Conservation (phyloP, 148 eudicot species). For the Linanthus parryae region DNA sequence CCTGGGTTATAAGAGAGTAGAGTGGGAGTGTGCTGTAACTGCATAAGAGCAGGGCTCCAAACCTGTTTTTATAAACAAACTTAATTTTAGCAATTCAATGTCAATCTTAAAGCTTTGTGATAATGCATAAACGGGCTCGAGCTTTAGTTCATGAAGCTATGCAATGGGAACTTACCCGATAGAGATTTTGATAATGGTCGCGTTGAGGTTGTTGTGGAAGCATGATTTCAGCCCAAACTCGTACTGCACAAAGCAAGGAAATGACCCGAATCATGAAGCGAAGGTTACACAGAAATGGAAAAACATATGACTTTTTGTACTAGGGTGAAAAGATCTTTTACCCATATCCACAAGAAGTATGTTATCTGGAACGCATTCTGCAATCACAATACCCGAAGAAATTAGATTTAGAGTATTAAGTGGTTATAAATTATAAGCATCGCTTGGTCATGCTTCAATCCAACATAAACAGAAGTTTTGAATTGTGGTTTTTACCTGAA, state of each 20-base stretch:
- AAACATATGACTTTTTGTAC: neutral
- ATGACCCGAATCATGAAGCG: neutral
- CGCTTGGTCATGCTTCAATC: neutral
- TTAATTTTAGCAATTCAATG: neutral
- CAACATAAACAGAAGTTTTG: neutral
- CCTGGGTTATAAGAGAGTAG: slow-evolving; percentile 83
- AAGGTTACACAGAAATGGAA: neutral
- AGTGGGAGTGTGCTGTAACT: slow-evolving; percentile 85
- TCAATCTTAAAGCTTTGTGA: neutral
- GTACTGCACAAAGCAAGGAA: slow-evolving; percentile 54
- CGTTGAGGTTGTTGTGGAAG: slow-evolving; percentile 41
- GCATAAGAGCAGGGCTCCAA: slow-evolving; percentile 53
- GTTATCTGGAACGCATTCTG: slow-evolving; percentile 96
- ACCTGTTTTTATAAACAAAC: slow-evolving; percentile 27
- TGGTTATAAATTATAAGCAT: no score
- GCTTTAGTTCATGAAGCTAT: no score
- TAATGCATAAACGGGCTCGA: neutral
- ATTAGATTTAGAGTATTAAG: no score
- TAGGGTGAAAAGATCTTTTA: slow-evolving; percentile 19
- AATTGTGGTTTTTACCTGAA: slow-evolving; percentile 92
- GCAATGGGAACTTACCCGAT: slow-evolving; percentile 50
- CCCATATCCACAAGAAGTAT: slow-evolving; percentile 88
- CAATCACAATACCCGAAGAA: no score
- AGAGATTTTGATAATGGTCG: slow-evolving; percentile 32
- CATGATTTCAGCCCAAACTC: slow-evolving; percentile 55